Base-by-base conservation (phyloP, 192 early-diverging fungal genomes). In the Backusella liffmaniae region DNA sequence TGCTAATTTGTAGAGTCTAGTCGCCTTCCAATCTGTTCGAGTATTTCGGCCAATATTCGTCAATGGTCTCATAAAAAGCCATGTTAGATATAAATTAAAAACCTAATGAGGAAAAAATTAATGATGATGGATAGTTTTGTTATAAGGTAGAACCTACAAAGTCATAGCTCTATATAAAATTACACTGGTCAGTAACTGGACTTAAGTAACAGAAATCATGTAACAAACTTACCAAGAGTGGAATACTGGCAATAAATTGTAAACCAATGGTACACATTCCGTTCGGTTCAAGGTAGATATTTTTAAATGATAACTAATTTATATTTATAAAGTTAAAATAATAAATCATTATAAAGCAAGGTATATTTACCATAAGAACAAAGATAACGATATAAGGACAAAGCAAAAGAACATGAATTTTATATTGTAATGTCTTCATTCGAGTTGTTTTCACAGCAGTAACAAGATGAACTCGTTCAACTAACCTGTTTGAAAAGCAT, bases 301-400 rank as follows among this genome's bases (percentile, higher is more conserved):
- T 75, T 32, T 76, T 67, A 39, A 53, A 83, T 21, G 73, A 26
- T 21, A 83, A 23, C 82, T 83, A 46, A 35, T 29, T 26, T 49
- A 21, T 21, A n/a, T 49, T 44, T 44, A 16, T 44, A 3, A 44
- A 44, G 4, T 44, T 16, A 44, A 13, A 44, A 44, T 13, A 44
- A 44, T 44, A 44, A 16, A 5, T 44, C 5, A 18, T 44, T 44
- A 4, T 16, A 13, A 44, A 44, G 37, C 37, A 44, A 44, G 15
- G 5, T 21, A 23, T 56, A 29, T 26, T 62, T 74, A 83, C 82
- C 82, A 83, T 83, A 23, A 83, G 71, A 23, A 41, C 53, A 73
- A 83, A 80, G 30, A 83, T 83, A 42, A 74, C 70, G 21, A 83
- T 72, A 56, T 83, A 83, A 23, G 82, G 82, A n/a, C 65, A 77